Conservation (phyloP, 495 filamentous ascomycete genomes). For the Aspergillus funiculosus region DNA sequence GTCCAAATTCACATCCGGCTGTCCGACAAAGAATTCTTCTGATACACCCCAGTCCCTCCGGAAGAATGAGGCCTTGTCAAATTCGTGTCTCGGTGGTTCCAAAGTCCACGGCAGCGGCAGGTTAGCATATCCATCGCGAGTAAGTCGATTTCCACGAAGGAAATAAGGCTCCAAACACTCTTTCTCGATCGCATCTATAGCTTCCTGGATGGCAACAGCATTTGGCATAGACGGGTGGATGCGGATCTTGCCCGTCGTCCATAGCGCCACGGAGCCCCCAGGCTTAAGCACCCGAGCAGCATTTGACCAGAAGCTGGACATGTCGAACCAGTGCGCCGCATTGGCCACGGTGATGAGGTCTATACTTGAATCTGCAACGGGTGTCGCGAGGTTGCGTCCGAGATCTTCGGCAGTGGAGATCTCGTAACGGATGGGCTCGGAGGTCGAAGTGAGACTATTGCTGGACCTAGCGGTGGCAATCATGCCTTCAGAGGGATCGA, state of each 20-base stretch:
- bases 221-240: constrained; percentile 34
- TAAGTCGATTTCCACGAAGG: constrained; percentile 31
- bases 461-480: constrained; percentile 39
- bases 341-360: constrained; percentile 49
- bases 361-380: constrained; percentile 28
- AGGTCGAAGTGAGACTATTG: constrained; percentile 28
- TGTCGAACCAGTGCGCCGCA: constrained; percentile 59
- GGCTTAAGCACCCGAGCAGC: constrained; percentile 48
- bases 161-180: constrained; percentile 32
- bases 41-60: constrained; percentile 36
- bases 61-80: constrained; percentile 36
- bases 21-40: constrained; percentile 21
- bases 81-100: constrained; percentile 27
- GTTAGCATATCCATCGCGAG: constrained; percentile 32
- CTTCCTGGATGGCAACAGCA: constrained; percentile 23
- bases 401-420: constrained; percentile 44
- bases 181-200: constrained; percentile 28
- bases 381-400: constrained; percentile 10
- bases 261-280: constrained; percentile 53
- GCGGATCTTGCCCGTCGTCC: constrained; percentile 25
- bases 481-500: constrained; percentile 52
- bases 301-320: constrained; percentile 46
- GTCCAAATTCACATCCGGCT: constrained; percentile 23
- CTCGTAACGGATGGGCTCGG: constrained; percentile 35
- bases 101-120: constrained; percentile 49